Base-by-base conservation (phyloP, 176 grass and related monocot species). In the Carex pumila region DNA sequence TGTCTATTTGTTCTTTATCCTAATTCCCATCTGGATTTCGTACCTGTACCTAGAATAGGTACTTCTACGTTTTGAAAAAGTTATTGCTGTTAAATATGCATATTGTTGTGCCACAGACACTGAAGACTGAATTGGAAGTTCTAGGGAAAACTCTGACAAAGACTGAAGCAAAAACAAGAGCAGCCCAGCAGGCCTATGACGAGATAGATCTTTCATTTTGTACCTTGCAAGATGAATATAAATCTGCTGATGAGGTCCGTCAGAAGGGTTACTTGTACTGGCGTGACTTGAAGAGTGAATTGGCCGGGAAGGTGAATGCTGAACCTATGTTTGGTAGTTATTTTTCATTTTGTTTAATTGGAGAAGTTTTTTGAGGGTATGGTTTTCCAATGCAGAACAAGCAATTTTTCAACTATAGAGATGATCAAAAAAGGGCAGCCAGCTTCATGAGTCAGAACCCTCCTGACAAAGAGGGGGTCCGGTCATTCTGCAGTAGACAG, bases 111-210 rank as follows among this genome's bases (percentile, higher is more conserved):
- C 41, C 90, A 32, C 83, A 99, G 96, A 85, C 43, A 57, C 85
- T 99, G 72, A 99, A 94, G 86, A 91, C 94, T 61, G 96, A 99
- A 81, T 75, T 90, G 34, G 96, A 95, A 87, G 81, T 84, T 61
- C 87, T 95, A 21, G 89, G 89, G 36, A 90, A 74, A 61, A 90
- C 90, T 30, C 76, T 99, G 59, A 89, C 85, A 81, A 87, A 59
- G 59, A 84, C 92, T 57, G 96, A 95, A 87, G 81, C 87, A 71
- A 92, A 85, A 18, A 86, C 87, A 87, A 92, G 60, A 86, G 80
- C 63, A 69, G 89, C 86, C 57, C 79, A 91, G 81, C 89, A 90
- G 85, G 55, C 82, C 5, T 91, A 91, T 61, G 88, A 94, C 10
- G 91, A 94, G 30, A 86, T 92, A 87, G 87, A 49, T 78, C 37